Evolutionary conservation across 176 grass and related monocot genomes (phyloP).

Genomic region (Microstegium vimineum): DNA sequence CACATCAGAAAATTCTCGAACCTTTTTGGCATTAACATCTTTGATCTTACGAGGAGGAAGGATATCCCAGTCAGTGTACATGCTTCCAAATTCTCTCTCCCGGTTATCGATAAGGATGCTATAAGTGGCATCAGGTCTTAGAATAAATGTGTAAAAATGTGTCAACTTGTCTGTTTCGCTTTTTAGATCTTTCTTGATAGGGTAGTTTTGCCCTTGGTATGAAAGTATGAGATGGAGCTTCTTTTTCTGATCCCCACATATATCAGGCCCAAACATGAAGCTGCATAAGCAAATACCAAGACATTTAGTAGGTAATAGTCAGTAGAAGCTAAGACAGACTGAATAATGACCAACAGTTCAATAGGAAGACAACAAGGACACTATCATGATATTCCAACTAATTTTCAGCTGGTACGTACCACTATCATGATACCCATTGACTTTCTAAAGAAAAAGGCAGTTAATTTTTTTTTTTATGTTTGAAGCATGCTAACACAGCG

Average conservation of each 20-base stretch:
- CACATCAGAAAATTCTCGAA: neutral
- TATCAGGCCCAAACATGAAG: constrained; percentile 97
- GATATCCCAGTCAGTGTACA: constrained; percentile 99
- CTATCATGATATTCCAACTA: neutral
- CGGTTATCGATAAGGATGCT: constrained; percentile 94
- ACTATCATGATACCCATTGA: neutral
- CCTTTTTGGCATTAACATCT: constrained; percentile 86
- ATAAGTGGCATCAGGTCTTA: constrained; percentile 91
- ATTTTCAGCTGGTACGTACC: neutral
- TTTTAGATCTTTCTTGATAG: constrained; percentile 95
- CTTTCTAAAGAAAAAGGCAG: neutral
- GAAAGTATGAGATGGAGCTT: constrained; percentile 97
- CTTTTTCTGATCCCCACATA: constrained; percentile 96
- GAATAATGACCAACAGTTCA: neutral
- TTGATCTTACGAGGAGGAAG: constrained; percentile 94
- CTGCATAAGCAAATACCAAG: constrained; percentile 47
- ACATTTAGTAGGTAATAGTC: constrained; percentile 6
- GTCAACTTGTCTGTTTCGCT: constrained; percentile 91
- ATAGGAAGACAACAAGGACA: neutral
- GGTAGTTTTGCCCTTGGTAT: constrained; percentile 98
- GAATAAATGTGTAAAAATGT: constrained; percentile 98
- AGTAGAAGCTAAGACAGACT: neutral
- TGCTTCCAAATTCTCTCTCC: constrained; percentile 92
- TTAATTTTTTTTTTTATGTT: neutral
- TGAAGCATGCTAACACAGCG: neutral